phyloP scores from a whole-genome alignment of 768 basidiomycete species.

The Trametes villosa region DNA sequence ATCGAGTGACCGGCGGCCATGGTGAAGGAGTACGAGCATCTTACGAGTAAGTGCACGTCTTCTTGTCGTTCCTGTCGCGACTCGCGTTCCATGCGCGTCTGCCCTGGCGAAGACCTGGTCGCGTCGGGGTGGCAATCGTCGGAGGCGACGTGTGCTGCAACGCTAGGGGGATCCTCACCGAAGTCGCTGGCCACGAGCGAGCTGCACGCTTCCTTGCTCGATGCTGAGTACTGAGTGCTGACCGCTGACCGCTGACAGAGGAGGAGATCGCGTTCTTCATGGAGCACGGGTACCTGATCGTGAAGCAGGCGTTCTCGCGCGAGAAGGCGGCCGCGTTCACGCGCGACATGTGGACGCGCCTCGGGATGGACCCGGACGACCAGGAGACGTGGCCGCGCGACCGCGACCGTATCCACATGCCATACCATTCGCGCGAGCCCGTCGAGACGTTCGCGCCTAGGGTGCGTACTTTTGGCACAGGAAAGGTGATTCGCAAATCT shows the following conservation, averaged over 20 bases:
- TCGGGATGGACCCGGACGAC: slow-evolving; percentile 56
- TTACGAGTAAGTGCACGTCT: slow-evolving; percentile 38
- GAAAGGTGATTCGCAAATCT: background rate
- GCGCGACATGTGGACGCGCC: slow-evolving; percentile 53
- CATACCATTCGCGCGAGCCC: slow-evolving; percentile 49
- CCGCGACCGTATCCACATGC: slow-evolving; percentile 58
- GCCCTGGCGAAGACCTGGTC: no score
- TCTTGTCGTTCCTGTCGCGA: background rate
- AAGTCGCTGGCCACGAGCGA: no score
- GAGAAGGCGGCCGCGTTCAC: slow-evolving; percentile 56
- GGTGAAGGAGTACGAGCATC: slow-evolving; percentile 42
- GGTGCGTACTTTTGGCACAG: slow-evolving; percentile 31
- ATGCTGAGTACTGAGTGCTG: no score
- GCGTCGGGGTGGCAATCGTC: no score
- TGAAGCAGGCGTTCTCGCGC: slow-evolving; percentile 56
- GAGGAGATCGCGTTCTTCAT: slow-evolving; percentile 60
- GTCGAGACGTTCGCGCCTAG: slow-evolving; percentile 58
- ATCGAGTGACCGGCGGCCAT: slow-evolving; percentile 10
- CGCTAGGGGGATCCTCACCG: no score
- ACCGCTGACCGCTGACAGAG: slow-evolving; percentile 33
- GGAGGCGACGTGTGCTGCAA: no score
- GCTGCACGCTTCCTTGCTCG: no score
- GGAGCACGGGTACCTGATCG: slow-evolving; percentile 56
- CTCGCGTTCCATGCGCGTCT: background rate
- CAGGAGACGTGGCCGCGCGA: slow-evolving; percentile 52